These are phyloP conservation scores for Triticum timopheevii DNA, from an alignment of 176 grass and related monocot genomes.

Conservation along the genomic window DNA sequence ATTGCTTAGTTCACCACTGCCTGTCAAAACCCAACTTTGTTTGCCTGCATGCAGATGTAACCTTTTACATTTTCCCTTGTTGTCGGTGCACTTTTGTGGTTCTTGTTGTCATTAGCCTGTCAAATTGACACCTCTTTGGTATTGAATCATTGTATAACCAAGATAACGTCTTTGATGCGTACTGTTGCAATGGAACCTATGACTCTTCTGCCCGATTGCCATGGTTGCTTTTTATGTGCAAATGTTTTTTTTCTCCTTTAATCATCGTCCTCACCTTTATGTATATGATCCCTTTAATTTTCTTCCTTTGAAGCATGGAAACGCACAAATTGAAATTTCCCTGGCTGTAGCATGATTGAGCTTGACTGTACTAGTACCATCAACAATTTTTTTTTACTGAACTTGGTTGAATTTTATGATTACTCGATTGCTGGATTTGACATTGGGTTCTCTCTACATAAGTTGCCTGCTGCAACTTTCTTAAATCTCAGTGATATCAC, in stretches of 20 bases:
- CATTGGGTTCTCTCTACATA: background rate
- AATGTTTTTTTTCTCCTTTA: too few species aligned
- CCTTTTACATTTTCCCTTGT: conserved; percentile 29
- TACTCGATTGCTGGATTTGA: background rate
- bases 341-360: background rate
- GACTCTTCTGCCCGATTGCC: too few species aligned
- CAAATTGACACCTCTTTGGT: background rate
- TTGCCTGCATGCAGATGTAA: conserved; percentile 31
- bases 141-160: conserved; percentile 17
- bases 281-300: background rate
- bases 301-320: background rate
- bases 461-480: background rate
- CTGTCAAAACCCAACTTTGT: background rate
- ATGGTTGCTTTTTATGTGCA: too few species aligned
- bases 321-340: background rate
- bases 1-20: background rate
- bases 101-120: background rate
- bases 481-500: background rate
- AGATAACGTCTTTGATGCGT: background rate
- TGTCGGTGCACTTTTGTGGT: conserved; percentile 6
- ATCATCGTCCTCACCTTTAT: too few species aligned
- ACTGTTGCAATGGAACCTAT: too few species aligned
- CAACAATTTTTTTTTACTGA: too few species aligned
- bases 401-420: background rate
- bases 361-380: background rate